Conservation (phyloP, 2,329 filamentous ascomycete genomes). For the Fusarium sp. region DNA sequence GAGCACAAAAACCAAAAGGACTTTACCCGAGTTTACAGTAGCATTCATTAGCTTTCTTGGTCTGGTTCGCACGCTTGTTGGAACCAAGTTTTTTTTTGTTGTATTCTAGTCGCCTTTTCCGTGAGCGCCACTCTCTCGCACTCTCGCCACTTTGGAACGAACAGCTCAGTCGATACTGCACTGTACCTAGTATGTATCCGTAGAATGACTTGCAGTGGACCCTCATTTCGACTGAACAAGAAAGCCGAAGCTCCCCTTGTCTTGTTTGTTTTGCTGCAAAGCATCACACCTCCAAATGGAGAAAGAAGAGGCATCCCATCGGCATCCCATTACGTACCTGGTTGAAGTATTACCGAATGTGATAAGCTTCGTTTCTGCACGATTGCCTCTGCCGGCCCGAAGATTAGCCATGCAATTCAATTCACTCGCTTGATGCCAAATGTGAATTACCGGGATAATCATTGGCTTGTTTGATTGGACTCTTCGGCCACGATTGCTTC, state of each 20-base stretch:
- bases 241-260: conserved; percentile 31
- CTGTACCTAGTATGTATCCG: not conserved
- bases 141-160: conserved; percentile 23
- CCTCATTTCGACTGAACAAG: conserved; percentile 9
- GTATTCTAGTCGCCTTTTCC: conserved; percentile 10
- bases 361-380: conserved; percentile 25
- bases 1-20: conserved; percentile 19
- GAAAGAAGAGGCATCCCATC: conserved; percentile 5
- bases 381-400: conserved; percentile 13
- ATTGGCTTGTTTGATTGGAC: conserved; percentile 9
- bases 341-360: conserved; percentile 27
- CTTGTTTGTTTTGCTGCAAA: not conserved
- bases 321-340: conserved; percentile 18
- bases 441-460: not conserved
- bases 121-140: conserved; percentile 36
- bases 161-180: conserved; percentile 17
- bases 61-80: conserved; percentile 10
- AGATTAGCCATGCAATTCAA: conserved; percentile 34
- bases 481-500: conserved; percentile 13
- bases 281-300: not conserved
- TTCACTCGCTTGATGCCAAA: not conserved
- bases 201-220: conserved; percentile 28
- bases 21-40: conserved; percentile 16
- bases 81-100: conserved; percentile 37
- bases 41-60: not conserved